Evolutionary conservation across 495 filamentous ascomycete species (phyloP), one percentile per base, ranked within the genome.

Genomic region (Talaromyces liani): DNA sequence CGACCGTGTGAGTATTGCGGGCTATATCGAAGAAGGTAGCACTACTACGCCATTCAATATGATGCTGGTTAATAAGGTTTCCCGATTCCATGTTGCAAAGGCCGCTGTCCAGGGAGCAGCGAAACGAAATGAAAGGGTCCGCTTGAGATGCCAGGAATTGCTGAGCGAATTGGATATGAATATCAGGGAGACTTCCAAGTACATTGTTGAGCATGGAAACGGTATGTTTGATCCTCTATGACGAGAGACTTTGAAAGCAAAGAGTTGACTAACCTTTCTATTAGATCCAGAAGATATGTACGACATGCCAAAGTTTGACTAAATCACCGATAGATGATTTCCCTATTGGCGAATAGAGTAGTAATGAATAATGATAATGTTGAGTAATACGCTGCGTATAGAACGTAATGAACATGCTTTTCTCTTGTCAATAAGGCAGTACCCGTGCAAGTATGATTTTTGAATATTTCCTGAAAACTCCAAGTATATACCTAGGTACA

Each of bases 11-110:
- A 79, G 67, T 3, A 81, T 91, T 34, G 79, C 74, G n/a, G 85
- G 84, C 4, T 91, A 92, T 66, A 77, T 76, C 0, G 88, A 91
- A 70, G 87, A 91, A 68, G 88, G 89, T 4, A 84, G 77, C 60
- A 91, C 87, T 0, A 91, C 87, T 0, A 91, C 86, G 9, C 88
- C 87, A 5, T 89, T 90, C 66, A 85, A 90, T 63, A 91, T 90
- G 88, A 85, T 90, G 86, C 72, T 90, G 10, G 69, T 81, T 41
- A 92, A 91, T 62, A 66, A 78, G 16, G 84, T 87, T 10, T 86
- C 80, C 5, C 72, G 87, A 51, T 91, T 81, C 67, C 82, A 89
- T 70, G 80, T 90, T 56, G 85, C 82, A 3, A 75, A 83, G 67
- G 67, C 79, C 20, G 89, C 88, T 29, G 64, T 91, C 36, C 69